Evolutionary conservation across 2,329 filamentous ascomycete genomes (phyloP), one percentile per base, ranked within the genome.

Genomic region (Cytospora mali): DNA sequence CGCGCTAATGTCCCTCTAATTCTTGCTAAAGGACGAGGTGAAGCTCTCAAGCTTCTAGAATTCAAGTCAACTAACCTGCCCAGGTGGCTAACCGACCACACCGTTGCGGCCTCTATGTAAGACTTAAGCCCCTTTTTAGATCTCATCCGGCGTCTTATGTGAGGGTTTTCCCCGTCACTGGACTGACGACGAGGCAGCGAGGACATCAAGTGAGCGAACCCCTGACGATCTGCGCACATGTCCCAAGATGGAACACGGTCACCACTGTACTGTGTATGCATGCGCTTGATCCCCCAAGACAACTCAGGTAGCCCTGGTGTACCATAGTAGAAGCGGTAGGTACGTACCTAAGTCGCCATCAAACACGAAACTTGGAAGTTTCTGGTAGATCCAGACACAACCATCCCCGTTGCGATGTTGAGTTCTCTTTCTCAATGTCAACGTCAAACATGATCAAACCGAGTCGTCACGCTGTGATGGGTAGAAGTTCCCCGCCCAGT

Each of bases 221-320:
- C 58, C 58, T 60, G 58, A 60, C 28, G 58, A 60, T 60, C 58
- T 60, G 50, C 35, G 39, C 10, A 21, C 18, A 10, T 46, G 42
- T 46, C n/a, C n/a, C n/a, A 23, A n/a, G 21, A 46, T 46, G 42
- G 42, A 21, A 23, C 21, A 46, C n/a, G 42, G 42, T 46, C 42
- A 46, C 42, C 42, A 46, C 23, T n/a, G 42, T n/a, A 46, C 42
- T n/a, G n/a, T n/a, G 9, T n/a, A 46, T 46, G n/a, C 21, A 23
- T 10, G 10, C 6, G 23, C n/a, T 23, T 42, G 16, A 9, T 21
- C 3, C 42, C 42, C 21, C 10, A 46, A 10, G 5, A 21, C n/a
- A 11, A 18, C 42, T 23, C 21, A 11, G n/a, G 42, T 23, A 46
- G n/a, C n/a, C n/a, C n/a, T n/a, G n/a, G n/a, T n/a, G n/a, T n/a